A percentile compares a stretch with the other conserved stretches of the same genome.
Conservation (phyloP, 2,329 filamentous ascomycete species). For the Coniochaeta prunicola region DNA sequence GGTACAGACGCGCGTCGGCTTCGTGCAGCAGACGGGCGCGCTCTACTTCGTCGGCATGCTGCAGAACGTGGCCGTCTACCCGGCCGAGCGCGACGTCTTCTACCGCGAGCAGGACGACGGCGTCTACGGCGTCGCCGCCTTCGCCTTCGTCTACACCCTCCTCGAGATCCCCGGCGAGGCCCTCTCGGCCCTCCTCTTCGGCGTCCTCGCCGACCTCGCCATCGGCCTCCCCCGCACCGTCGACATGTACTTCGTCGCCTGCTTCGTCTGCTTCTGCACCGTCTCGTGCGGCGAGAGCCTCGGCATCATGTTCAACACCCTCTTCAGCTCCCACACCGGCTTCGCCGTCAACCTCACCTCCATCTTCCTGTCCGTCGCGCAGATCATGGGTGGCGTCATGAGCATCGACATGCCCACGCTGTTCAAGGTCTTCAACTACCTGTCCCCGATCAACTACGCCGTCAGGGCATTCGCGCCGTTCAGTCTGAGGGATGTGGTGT, state of each 20-base stretch:
- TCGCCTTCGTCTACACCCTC: conserved; percentile 62
- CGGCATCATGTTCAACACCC: conserved; percentile 73
- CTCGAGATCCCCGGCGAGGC: conserved; percentile 69
- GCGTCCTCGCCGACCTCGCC: conserved; percentile 55
- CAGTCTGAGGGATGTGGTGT: conserved; percentile 50
- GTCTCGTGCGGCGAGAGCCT: conserved; percentile 69
- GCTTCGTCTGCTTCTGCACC: conserved; percentile 65
- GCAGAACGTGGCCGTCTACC: conserved; percentile 71
- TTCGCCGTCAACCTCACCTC: conserved; percentile 70
- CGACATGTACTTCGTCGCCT: conserved; percentile 58
- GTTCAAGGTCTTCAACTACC: conserved; percentile 62
- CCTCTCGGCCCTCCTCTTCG: conserved; percentile 56
- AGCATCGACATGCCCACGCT: conserved; percentile 62
- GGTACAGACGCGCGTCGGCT: conserved; percentile 67
- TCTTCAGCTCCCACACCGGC: conserved; percentile 60
- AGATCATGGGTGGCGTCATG: conserved; percentile 64
- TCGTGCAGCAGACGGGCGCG: conserved; percentile 64
- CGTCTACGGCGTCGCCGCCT: conserved; percentile 64
- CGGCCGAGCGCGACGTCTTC: conserved; percentile 65
- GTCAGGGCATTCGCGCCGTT: conserved; percentile 61
- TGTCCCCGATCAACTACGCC: conserved; percentile 64
- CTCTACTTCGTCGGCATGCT: conserved; percentile 74
- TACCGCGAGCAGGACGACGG: conserved; percentile 70
- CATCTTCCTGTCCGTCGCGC: conserved; percentile 61
- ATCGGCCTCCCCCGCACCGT: conserved; percentile 57